Conservation (phyloP, 805 yeast genomes). For the Yarrowia hollandica region DNA sequence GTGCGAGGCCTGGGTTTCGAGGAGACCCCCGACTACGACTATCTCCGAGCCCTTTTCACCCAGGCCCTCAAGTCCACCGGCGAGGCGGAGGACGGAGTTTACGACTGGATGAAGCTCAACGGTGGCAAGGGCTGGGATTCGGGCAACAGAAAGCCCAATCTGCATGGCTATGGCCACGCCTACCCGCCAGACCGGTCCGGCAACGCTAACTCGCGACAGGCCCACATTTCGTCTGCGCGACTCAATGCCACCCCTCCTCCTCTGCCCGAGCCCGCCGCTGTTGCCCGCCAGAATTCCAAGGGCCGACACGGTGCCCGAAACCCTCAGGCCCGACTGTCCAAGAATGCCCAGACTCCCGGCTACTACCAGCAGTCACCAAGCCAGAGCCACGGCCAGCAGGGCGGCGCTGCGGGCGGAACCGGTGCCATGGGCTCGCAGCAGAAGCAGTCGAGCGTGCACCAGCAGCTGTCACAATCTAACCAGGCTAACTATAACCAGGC, state of each 20-base stretch:
- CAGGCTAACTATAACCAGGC: conserved; percentile 29
- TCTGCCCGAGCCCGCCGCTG: conserved; percentile 43
- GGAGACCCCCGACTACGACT: conserved; percentile 91
- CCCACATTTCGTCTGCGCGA: conserved; percentile 41
- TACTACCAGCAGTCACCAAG: conserved; percentile 29
- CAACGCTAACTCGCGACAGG: conserved; percentile 33
- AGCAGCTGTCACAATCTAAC: conserved; percentile 25
- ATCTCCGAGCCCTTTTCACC: conserved; percentile 72
- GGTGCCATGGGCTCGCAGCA: conserved; percentile 18
- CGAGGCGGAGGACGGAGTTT: conserved; percentile 78
- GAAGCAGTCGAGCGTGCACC: conserved; percentile 28
- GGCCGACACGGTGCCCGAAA: conserved; percentile 35
- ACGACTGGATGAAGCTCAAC: conserved; percentile 97
- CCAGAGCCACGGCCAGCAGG: conserved; percentile 27
- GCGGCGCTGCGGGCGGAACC: conserved; percentile 2
- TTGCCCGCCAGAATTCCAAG: conserved; percentile 41
- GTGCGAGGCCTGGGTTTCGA: conserved; percentile 90
- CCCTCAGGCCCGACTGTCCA: conserved; percentile 27
- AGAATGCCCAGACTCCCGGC: conserved; percentile 25
- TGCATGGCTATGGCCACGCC: conserved; percentile 96
- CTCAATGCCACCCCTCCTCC: conserved; percentile 46
- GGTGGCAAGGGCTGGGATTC: conserved; percentile 97
- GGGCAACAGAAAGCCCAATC: conserved; percentile 84
- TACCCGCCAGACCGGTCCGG: conserved; percentile 56
- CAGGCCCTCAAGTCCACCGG: conserved; percentile 73